These are phyloP conservation scores for Daldinia eschscholtzii DNA, from an alignment of 2,329 filamentous ascomycete genomes.

Conservation along the genomic window DNA sequence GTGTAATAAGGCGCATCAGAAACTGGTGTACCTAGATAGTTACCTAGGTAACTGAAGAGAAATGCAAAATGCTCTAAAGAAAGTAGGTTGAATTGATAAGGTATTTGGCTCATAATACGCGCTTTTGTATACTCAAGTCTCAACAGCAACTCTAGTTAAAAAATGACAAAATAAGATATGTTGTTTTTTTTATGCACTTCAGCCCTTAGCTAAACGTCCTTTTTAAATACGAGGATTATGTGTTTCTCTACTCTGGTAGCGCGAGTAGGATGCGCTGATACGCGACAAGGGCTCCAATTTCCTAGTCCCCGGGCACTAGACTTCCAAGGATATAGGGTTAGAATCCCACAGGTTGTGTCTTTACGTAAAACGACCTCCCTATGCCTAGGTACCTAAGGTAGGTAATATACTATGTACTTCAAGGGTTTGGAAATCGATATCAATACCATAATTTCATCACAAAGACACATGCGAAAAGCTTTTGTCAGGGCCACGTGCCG, in stretches of 20 bases:
- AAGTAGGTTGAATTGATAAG: background rate
- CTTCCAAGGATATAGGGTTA: background rate
- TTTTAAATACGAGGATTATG: background rate
- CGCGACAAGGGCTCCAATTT: background rate
- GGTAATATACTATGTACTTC: background rate
- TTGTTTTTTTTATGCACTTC: background rate
- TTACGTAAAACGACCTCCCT: slow-evolving; percentile 22
- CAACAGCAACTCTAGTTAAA: background rate
- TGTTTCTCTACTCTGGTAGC: background rate
- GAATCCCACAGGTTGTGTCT: slow-evolving; percentile 8
- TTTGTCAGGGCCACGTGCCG: slow-evolving; percentile 24
- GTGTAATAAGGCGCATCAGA: background rate
- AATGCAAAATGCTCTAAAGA: no score
- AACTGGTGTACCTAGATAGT: no score
- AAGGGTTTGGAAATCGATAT: background rate
- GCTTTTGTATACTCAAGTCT: background rate
- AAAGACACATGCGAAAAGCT: background rate
- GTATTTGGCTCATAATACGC: no score
- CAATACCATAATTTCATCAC: slow-evolving; percentile 3
- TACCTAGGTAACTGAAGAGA: no score
- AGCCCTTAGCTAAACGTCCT: no score
- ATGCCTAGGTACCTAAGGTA: no score
- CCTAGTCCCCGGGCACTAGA: slow-evolving; percentile 2
- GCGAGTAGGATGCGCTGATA: background rate
- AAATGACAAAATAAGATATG: no score